phyloP scores from a whole-genome alignment of 495 filamentous ascomycete species.

The Aspergillus sclerotiicarbonarius region DNA sequence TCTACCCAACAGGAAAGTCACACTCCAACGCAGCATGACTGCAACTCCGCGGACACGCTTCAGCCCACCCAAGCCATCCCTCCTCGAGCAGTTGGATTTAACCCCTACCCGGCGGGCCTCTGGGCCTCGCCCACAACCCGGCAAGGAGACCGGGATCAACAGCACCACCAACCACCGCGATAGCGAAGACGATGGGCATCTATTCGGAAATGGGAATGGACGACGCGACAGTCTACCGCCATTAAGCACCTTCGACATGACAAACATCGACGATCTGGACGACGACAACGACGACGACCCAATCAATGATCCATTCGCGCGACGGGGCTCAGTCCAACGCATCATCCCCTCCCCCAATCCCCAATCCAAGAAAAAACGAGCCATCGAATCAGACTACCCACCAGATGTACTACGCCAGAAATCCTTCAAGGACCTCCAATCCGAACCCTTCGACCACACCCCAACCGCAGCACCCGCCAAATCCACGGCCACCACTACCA shows the following conservation, averaged over 20 bases:
- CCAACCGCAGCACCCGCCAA: constrained; percentile 22
- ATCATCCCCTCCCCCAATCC: constrained; percentile 10
- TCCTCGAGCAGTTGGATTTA: constrained; percentile 40
- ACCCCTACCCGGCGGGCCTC: constrained; percentile 40
- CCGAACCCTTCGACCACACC: constrained; percentile 43
- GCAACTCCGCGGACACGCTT: constrained; percentile 44
- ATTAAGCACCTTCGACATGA: constrained; percentile 34
- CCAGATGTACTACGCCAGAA: constrained; percentile 42
- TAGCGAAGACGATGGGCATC: constrained; percentile 26
- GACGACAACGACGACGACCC: constrained; percentile 33
- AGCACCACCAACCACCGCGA: constrained; percentile 18
- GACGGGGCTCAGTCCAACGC: constrained; percentile 21
- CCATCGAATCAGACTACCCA: constrained; percentile 42
- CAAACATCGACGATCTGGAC: constrained; percentile 34
- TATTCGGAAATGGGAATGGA: constrained; percentile 23
- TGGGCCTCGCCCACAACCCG: constrained; percentile 31
- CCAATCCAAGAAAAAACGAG: constrained; percentile 28
- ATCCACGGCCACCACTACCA: constrained; percentile 7
- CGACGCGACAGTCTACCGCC: constrained; percentile 31
- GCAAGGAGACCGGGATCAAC: not conserved
- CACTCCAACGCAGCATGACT: constrained; percentile 38
- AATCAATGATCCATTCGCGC: constrained; percentile 35
- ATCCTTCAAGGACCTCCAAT: constrained; percentile 42
- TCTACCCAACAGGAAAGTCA: constrained; percentile 32
- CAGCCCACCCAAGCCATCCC: constrained; percentile 44